These are phyloP conservation scores for Tuber indicum DNA, from an alignment of 495 filamentous ascomycete species.

Conservation along the genomic window DNA sequence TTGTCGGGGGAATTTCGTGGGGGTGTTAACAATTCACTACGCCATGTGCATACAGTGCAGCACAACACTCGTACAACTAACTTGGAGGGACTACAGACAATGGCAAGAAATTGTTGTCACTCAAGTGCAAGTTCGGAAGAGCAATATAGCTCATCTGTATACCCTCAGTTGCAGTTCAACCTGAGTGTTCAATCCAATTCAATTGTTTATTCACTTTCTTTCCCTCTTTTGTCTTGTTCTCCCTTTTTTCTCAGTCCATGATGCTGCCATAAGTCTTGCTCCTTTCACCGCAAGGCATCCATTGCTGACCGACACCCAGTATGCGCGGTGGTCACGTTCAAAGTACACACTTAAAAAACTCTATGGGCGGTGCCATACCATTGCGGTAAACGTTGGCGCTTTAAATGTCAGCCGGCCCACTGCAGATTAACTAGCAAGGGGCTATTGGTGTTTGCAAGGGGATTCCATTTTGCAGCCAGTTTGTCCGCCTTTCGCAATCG, in stretches of 20 bases:
- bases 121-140: background rate
- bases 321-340: background rate
- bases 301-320: background rate
- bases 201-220: background rate
- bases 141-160: background rate
- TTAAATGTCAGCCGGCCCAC: background rate
- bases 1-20: slow-evolving; percentile 27
- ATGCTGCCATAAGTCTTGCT: background rate
- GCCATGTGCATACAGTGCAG: background rate
- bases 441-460: background rate
- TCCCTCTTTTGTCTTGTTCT: background rate
- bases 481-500: background rate
- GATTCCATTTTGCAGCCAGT: background rate
- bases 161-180: background rate
- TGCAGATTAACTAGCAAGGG: background rate
- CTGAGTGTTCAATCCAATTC: background rate
- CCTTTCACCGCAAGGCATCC: background rate
- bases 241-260: background rate
- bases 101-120: background rate
- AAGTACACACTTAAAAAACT: background rate
- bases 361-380: background rate
- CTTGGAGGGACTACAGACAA: background rate
- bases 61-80: background rate
- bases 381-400: background rate
- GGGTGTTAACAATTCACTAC: slow-evolving; percentile 11